phyloP scores from a whole-genome alignment of 2,329 filamentous ascomycete genomes.

The Thielaviopsis populi region DNA sequence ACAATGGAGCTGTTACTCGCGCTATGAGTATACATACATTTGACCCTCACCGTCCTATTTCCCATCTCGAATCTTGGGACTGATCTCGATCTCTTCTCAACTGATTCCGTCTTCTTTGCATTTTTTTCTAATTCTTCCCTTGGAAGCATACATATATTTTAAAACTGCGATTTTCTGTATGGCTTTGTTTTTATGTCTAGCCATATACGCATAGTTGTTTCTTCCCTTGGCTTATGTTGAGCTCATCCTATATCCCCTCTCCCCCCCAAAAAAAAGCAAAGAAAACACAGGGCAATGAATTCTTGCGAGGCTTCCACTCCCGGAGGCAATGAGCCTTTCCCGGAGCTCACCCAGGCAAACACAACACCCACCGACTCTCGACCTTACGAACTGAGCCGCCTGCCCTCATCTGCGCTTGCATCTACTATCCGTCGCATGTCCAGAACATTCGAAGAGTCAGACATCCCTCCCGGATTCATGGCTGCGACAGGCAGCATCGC shows the following conservation, averaged over 20 bases:
- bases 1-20: neutral
- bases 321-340: neutral
- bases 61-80: neutral
- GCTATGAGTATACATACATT: neutral
- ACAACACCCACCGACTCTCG: neutral
- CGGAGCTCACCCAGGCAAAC: neutral
- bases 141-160: neutral
- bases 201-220: neutral
- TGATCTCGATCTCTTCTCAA: neutral
- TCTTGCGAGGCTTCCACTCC: neutral
- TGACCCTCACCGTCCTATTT: neutral
- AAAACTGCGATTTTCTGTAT: neutral
- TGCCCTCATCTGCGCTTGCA: constrained; percentile 3
- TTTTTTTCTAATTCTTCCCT: neutral
- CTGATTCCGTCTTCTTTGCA: neutral
- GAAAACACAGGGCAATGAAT: neutral
- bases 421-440: constrained; percentile 23
- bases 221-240: neutral
- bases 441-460: constrained; percentile 31
- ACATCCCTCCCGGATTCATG: constrained; percentile 33
- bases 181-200: neutral
- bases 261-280: neutral
- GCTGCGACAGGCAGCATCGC: constrained; percentile 33
- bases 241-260: neutral
- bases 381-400: neutral